Evolutionary conservation across 2,329 filamentous ascomycete genomes (phyloP), one percentile per base, ranked within the genome.

Genomic region (Penicillium sp.): DNA sequence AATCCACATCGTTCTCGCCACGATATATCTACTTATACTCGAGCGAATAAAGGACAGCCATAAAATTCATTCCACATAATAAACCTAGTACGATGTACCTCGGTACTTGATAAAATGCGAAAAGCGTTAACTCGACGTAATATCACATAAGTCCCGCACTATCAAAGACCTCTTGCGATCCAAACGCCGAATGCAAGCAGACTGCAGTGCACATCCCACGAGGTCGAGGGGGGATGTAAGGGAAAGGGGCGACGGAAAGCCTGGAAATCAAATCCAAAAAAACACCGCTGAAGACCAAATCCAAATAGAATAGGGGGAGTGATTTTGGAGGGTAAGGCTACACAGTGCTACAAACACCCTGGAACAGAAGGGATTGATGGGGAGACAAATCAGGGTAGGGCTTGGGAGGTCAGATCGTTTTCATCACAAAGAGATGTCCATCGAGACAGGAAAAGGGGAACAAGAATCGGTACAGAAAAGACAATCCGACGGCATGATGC

Each of bases 341-440:
- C 41, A 48, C 20, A 30, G 41, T 25, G 36, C 39, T 45, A 51
- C 43, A 44, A 26, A 45, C 5, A 5, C 30, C 14, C 13, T 10
- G 15, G 16, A 17, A 20, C 21, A 41, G n/a, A 18, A 7, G 11
- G n/a, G 20, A 33, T 33, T 13, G 29, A 20, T 31, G 29, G 19
- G 20, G 38, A 30, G 33, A 36, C 31, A 36, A 27, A 40, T n/a
- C n/a, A n/a, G n/a, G n/a, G n/a, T n/a, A n/a, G n/a, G 36, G 39
- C 23, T 39, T 39, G 40, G 28, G 29, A 38, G 30, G 36, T 46
- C 45, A 46, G 42, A 51, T 48, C 37, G 29, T 38, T 44, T 47
- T 48, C 45, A 47, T 48, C 48, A 46, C 46, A 13, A 38, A 38
- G 33, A 39, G 43, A 52, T 48, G 47, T 36, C 29, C 40, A 43